Evolutionary conservation across 2,329 filamentous ascomycete species (phyloP).

Genomic region (Mollisiaceae sp.): DNA sequence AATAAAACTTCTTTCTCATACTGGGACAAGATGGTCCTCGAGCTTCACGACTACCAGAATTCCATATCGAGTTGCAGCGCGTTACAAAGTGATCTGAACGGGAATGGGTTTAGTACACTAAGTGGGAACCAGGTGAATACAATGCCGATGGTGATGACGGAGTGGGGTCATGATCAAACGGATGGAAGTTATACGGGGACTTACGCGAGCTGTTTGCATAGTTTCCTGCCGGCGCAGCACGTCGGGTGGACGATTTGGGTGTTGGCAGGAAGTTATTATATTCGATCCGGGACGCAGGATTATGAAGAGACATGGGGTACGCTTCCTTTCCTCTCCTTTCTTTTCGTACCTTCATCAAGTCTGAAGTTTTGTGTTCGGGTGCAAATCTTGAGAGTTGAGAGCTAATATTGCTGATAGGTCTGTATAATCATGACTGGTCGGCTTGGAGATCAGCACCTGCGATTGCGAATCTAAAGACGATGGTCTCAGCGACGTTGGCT

Average conservation of each 20-base stretch:
- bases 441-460: conserved; percentile 53
- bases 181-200: conserved; percentile 51
- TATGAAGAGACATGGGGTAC: conserved; percentile 63
- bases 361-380: too few species aligned
- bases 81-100: conserved; percentile 16
- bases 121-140: conserved; percentile 44
- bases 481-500: conserved; percentile 45
- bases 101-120: conserved; percentile 22
- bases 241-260: conserved; percentile 66
- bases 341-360: too few species aligned
- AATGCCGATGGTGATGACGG: conserved; percentile 48
- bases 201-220: conserved; percentile 56
- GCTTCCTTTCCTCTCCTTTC: conserved; percentile 38
- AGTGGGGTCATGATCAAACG: conserved; percentile 53
- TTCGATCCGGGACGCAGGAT: conserved; percentile 57
- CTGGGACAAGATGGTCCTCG: conserved; percentile 51
- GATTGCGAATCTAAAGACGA: conserved; percentile 48
- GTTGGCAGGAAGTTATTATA: conserved; percentile 63
- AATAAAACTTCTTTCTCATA: conserved; percentile 46
- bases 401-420: conserved; percentile 9
- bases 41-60: conserved; percentile 55
- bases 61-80: conserved; percentile 42
- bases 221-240: conserved; percentile 44
- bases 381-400: neutral
- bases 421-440: conserved; percentile 56